These are phyloP conservation scores for Kernera saxatilis DNA, from an alignment of 345 rosid genomes.

Conservation along the genomic window DNA sequence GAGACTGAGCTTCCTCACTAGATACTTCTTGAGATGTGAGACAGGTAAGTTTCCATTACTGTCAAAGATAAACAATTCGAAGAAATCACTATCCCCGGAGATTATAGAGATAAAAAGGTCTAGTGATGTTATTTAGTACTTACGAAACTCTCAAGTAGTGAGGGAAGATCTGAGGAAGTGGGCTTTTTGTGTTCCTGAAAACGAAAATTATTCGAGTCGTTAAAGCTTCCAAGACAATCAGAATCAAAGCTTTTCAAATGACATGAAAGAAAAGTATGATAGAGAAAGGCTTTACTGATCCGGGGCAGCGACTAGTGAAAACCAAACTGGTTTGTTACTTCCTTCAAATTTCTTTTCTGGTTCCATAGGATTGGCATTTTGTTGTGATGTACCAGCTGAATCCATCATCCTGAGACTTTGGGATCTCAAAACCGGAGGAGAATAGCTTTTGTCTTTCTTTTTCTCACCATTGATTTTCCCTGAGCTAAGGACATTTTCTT, in stretches of 20 bases:
- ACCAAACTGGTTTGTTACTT: background rate
- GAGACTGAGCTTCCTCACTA: background rate
- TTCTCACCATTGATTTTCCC: conserved; percentile 4
- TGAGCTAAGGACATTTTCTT: background rate
- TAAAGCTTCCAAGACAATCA: background rate
- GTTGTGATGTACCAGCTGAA: background rate
- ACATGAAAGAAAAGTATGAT: background rate
- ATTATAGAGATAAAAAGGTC: no score
- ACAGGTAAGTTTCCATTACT: conserved; percentile 4
- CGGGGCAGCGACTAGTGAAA: background rate
- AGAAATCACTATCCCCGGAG: background rate
- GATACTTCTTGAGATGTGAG: conserved; percentile 8
- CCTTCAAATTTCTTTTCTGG: background rate
- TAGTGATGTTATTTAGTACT: background rate
- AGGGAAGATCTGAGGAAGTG: background rate
- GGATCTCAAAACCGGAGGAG: background rate
- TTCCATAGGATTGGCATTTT: background rate
- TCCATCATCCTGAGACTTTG: background rate
- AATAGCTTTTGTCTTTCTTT: background rate
- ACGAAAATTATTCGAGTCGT: background rate
- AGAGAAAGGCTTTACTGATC: conserved; percentile 4
- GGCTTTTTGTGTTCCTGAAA: background rate
- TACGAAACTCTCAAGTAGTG: background rate
- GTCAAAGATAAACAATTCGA: background rate
- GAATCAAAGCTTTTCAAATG: background rate